Percentiles rank a stretch among this genome's conserved stretches.
Evolutionary conservation across 805 yeast species (phyloP).

Genomic region (Blastobotrys robertii): DNA sequence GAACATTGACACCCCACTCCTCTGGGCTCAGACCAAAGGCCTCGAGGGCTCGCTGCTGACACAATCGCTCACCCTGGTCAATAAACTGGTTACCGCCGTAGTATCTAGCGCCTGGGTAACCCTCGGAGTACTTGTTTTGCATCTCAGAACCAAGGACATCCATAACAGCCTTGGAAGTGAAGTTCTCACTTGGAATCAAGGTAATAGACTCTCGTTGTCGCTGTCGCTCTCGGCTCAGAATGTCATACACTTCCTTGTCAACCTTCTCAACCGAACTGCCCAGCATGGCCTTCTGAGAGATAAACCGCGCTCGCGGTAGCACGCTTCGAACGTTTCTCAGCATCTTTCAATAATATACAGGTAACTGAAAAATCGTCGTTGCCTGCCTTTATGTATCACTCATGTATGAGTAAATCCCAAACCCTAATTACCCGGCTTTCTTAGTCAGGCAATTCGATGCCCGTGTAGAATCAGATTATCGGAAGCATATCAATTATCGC

Average conservation of each 20-base stretch:
- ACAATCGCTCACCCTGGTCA: slow-evolving; percentile 79
- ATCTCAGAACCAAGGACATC: slow-evolving; percentile 91
- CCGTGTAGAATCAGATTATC: too few relatives aligned
- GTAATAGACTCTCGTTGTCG: slow-evolving; percentile 91
- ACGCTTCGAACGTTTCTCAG: not conserved
- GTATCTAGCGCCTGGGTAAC: slow-evolving; percentile 96
- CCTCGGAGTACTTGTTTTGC: slow-evolving; percentile 97
- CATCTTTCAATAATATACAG: not conserved
- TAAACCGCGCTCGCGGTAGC: not conserved
- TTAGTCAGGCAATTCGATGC: too few relatives aligned
- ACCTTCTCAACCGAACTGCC: slow-evolving; percentile 15
- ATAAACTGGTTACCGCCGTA: slow-evolving; percentile 97
- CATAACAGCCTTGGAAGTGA: slow-evolving; percentile 91
- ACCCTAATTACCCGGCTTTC: too few relatives aligned
- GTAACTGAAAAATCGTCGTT: not conserved
- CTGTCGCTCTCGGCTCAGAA: slow-evolving; percentile 62
- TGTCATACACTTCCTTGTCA: slow-evolving; percentile 79
- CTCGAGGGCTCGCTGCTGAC: slow-evolving; percentile 85
- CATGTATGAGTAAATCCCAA: too few relatives aligned
- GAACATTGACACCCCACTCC: slow-evolving; percentile 97
- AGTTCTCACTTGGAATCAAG: slow-evolving; percentile 90
- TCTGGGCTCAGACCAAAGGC: slow-evolving; percentile 69
- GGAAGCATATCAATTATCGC: too few relatives aligned
- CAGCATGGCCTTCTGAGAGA: slow-evolving; percentile 4
- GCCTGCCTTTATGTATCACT: too few relatives aligned